Conservation (phyloP, 129 eudicot species). For the Artemisia argyi region DNA sequence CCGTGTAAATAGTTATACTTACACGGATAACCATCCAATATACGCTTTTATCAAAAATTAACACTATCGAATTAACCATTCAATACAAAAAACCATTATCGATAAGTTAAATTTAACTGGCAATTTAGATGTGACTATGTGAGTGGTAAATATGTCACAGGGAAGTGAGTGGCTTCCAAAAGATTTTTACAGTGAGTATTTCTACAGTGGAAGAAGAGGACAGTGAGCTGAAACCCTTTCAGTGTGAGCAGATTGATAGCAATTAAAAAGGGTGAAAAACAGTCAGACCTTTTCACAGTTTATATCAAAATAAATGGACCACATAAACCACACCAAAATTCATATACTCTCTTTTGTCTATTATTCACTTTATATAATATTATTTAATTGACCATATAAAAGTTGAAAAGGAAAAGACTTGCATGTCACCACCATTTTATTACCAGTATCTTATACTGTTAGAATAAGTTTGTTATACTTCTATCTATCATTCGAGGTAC, state of each 20-base stretch:
- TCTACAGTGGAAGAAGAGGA: constrained; percentile 23
- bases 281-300: constrained; percentile 29
- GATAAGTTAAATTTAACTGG: too few relatives aligned
- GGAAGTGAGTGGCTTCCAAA: constrained; percentile 17
- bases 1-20: too few relatives aligned
- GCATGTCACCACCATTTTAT: too few relatives aligned
- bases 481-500: too few relatives aligned
- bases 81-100: too few relatives aligned
- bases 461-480: too few relatives aligned
- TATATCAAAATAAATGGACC: constrained; percentile 33
- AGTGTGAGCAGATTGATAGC: constrained; percentile 13
- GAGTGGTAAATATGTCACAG: neutral
- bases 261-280: constrained; percentile 27
- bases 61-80: too few relatives aligned
- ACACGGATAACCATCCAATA: too few relatives aligned
- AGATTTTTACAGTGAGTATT: constrained; percentile 28
- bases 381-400: neutral
- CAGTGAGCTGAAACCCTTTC: constrained; percentile 16
- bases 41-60: too few relatives aligned
- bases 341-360: constrained; percentile 29
- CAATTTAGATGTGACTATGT: too few relatives aligned
- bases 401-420: too few relatives aligned
- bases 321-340: constrained; percentile 16
- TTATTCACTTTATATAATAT: neutral
- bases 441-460: too few relatives aligned